Conservation (phyloP, 345 rosid genomes). For the Conringia planisiliqua region DNA sequence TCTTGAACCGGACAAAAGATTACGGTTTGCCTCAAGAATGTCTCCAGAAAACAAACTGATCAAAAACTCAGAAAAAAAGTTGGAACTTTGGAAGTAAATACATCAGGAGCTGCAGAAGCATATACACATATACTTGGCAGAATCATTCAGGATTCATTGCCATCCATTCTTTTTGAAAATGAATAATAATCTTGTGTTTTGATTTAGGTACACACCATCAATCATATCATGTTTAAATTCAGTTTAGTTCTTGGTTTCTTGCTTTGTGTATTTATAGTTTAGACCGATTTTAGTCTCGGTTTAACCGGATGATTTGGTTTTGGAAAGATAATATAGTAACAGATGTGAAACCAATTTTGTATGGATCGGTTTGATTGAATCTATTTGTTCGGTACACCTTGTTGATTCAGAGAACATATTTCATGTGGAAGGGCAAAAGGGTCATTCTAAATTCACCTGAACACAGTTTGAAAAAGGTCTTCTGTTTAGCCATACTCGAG, state of each 20-base stretch:
- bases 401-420: neutral
- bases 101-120: conserved; percentile 16
- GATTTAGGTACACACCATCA: conserved; percentile 4
- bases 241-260: conserved; percentile 10
- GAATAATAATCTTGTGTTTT: conserved; percentile 3
- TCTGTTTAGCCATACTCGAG: neutral
- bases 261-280: neutral
- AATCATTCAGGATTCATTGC: conserved; percentile 2
- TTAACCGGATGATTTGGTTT: neutral
- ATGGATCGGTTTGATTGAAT: neutral
- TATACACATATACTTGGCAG: conserved; percentile 6
- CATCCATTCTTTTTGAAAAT: conserved; percentile 17
- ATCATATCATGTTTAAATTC: neutral
- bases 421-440: neutral
- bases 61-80: neutral
- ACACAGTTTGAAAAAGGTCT: conserved; percentile 26
- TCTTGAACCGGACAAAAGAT: conserved; percentile 41
- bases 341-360: neutral
- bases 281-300: conserved; percentile 4
- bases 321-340: neutral
- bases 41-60: conserved; percentile 36
- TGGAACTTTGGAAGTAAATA: conserved; percentile 23
- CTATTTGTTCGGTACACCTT: neutral
- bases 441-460: neutral
- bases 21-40: conserved; percentile 78